phyloP scores from a whole-genome alignment of 495 filamentous ascomycete species.

The Schizothecium vesticola region DNA sequence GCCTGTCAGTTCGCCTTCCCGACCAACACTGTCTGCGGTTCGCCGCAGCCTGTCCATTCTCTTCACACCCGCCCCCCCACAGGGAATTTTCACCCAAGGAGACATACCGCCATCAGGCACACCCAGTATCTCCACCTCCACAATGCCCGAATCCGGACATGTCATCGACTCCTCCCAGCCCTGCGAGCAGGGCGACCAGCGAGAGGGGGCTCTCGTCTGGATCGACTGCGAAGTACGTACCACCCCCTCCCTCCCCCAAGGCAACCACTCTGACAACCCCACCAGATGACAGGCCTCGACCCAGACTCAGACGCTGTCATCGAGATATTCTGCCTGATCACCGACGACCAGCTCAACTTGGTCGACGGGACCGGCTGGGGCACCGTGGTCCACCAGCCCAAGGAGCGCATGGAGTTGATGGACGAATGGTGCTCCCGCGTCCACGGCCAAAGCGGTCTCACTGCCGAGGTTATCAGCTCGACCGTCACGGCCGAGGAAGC shows the following conservation, averaged over 20 bases:
- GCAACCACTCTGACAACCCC: neutral
- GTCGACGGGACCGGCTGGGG: constrained; percentile 77
- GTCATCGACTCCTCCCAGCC: too few species aligned
- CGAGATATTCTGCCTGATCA: constrained; percentile 91
- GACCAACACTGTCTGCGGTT: neutral
- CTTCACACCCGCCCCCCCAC: neutral
- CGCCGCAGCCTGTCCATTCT: neutral
- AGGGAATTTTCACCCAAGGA: neutral
- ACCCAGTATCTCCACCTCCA: neutral
- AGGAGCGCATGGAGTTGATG: constrained; percentile 71
- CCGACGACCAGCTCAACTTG: constrained; percentile 67
- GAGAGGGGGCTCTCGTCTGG: constrained; percentile 60
- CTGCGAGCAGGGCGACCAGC: too few species aligned
- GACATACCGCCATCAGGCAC: neutral
- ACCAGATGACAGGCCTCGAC: constrained; percentile 90
- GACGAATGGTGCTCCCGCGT: constrained; percentile 52
- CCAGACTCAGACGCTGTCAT: constrained; percentile 74
- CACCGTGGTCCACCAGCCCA: constrained; percentile 68
- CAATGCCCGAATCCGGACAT: constrained; percentile 16
- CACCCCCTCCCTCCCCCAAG: neutral
- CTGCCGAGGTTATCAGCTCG: constrained; percentile 67
- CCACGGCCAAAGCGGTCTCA: constrained; percentile 69
- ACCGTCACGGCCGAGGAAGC: constrained; percentile 66
- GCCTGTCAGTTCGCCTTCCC: neutral
- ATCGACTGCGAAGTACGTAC: constrained; percentile 76